Conservation (phyloP, 306 rosid species). For the Delonix regia region DNA sequence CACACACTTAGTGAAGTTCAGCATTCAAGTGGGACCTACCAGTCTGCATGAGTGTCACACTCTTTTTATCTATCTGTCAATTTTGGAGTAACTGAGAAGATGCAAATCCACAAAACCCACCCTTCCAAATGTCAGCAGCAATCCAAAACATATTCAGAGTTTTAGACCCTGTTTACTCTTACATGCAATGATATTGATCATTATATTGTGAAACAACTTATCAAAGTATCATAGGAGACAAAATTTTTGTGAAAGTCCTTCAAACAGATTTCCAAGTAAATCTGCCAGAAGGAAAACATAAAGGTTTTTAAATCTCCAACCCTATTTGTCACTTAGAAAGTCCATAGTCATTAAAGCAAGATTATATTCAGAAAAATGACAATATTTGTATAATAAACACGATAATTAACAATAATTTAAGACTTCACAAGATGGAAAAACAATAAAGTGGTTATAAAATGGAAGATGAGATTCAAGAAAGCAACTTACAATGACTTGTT, state of each 20-base stretch:
- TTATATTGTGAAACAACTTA: constrained; percentile 18
- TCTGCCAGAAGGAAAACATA: constrained; percentile 15
- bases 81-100: no score
- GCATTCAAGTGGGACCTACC: no score
- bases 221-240: neutral
- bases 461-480: constrained; percentile 18
- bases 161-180: neutral
- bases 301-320: constrained; percentile 16
- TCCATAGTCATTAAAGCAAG: constrained; percentile 8
- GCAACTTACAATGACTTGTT: neutral
- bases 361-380: neutral
- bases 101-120: neutral
- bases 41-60: no score
- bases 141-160: neutral
- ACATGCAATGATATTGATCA: neutral
- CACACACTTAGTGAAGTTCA: neutral
- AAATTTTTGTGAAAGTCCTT: neutral
- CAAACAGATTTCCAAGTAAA: constrained; percentile 18
- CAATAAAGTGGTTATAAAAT: neutral
- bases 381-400: constrained; percentile 18
- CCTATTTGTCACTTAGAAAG: constrained; percentile 1
- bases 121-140: neutral
- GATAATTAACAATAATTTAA: constrained; percentile 26
- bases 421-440: constrained; percentile 3
- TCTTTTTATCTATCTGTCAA: no score